Base-by-base conservation (phyloP, 768 basidiomycete species). In the Sarcodon sp. region DNA sequence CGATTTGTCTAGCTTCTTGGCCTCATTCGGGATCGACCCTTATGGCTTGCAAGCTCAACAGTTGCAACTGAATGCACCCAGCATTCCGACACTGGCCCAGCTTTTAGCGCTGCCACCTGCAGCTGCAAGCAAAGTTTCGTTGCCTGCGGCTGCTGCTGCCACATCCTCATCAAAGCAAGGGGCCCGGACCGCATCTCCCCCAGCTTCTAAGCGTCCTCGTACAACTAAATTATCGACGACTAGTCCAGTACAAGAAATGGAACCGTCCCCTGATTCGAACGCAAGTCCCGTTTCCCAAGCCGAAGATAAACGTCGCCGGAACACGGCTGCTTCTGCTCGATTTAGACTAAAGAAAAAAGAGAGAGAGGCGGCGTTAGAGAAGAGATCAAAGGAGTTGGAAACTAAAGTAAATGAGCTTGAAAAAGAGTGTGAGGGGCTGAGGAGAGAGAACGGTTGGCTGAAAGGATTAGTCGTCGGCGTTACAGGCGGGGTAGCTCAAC, bases 311-410 rank as follows among this genome's bases (percentile, higher is more conserved):
- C 82, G 91, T n/a, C 75, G 90, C 50, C 71, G 91, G 43, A 96
- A 96, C 62, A 96, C 91, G 0, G 88, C 88, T 1, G 91, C 91
- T 0, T 89, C 86, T 47, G 91, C 91, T 33, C 85, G 91, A 7
- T 96, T 96, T 73, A 76, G 91, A 50, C 65, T 90, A 59, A 96
- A 94, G 75, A 96, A 96, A 73, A 96, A 96, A 70, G 89, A 93
- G 65, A 74, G 92, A 11, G 92, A 96, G 66, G 83, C 79, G 2
- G 91, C 92, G 12, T 69, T 94, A 16, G 92, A 94, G 66, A 75
- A 72, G 38, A 81, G 79, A 57, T 79, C 86, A 12, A 90, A 89
- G 67, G 89, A 93, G 59, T 72, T 94, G 12, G 86, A 90, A 59
- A 68, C 69, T 0, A 77, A 82, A 46, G 87, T 93, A 11, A 71